Percentiles rank a stretch among this genome's conserved stretches.
Conservation (phyloP, 371 early-diverging fungal species). For the Umbelopsis sp. region DNA sequence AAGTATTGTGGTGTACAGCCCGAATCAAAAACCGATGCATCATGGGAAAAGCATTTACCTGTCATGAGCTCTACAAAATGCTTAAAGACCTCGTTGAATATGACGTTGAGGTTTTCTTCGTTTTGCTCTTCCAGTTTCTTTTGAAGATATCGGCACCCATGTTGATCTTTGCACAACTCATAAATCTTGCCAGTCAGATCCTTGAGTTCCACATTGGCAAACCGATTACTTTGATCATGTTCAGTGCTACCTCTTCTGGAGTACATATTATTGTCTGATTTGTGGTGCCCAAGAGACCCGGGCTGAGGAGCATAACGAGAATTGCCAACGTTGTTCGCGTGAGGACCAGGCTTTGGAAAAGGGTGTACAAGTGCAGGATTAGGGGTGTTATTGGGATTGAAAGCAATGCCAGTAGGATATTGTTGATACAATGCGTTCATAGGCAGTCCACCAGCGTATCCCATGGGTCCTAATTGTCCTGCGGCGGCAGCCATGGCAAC, state of each 20-base stretch:
- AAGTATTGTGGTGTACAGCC: neutral
- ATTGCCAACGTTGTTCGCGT: neutral
- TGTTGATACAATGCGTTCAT: slow-evolving; percentile 29
- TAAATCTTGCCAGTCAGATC: slow-evolving; percentile 76
- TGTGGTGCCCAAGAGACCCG: neutral
- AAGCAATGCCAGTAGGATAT: slow-evolving; percentile 13
- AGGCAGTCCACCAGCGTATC: slow-evolving; percentile 22
- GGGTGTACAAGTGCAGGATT: slow-evolving; percentile 3
- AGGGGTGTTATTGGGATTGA: slow-evolving; percentile 6
- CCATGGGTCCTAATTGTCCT: slow-evolving; percentile 6
- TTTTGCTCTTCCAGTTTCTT: slow-evolving; percentile 82
- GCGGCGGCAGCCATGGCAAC: slow-evolving; percentile 11
- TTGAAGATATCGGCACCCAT: slow-evolving; percentile 89
- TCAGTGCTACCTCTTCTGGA: slow-evolving; percentile 20
- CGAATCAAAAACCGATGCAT: neutral
- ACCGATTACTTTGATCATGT: slow-evolving; percentile 56
- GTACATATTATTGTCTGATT: slow-evolving; percentile 15
- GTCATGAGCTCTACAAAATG: slow-evolving; percentile 87
- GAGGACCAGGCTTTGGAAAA: slow-evolving; percentile 6
- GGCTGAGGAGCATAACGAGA: neutral
- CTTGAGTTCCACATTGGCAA: slow-evolving; percentile 64
- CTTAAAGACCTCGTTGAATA: slow-evolving; percentile 75
- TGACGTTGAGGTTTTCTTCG: slow-evolving; percentile 60
- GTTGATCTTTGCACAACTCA: slow-evolving; percentile 86
- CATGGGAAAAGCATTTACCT: slow-evolving; percentile 35